Evolutionary conservation across 192 early-diverging fungal species (phyloP).

Genomic region (Dissophora ornata): DNA sequence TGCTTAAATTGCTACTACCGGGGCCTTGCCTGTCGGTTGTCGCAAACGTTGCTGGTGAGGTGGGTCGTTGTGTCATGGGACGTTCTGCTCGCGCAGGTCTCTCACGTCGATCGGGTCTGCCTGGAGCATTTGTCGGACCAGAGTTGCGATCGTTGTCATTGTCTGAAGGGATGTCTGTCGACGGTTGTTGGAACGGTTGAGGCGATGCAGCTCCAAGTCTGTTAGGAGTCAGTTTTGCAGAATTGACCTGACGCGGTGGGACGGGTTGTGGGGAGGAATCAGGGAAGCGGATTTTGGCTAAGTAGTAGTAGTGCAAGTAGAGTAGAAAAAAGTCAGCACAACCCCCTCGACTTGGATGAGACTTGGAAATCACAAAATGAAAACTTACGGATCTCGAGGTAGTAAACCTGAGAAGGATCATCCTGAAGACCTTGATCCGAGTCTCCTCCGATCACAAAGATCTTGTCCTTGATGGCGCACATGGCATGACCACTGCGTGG

Average conservation of each 20-base stretch:
- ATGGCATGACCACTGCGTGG: slow-evolving; percentile 59
- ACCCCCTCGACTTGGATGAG: no score
- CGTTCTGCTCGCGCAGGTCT: slow-evolving; percentile 30
- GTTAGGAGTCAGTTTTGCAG: slow-evolving; percentile 28
- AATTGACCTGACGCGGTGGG: slow-evolving; percentile 35
- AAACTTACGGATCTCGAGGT: slow-evolving; percentile 25
- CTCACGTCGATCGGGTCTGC: slow-evolving; percentile 31
- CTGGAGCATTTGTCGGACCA: slow-evolving; percentile 2
- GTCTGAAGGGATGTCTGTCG: slow-evolving; percentile 3
- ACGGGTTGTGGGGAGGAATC: slow-evolving; percentile 1
- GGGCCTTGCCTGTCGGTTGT: background rate
- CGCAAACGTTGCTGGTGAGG: slow-evolving; percentile 34
- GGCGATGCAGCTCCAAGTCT: slow-evolving; percentile 4
- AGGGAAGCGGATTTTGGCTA: slow-evolving; percentile 39
- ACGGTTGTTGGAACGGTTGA: slow-evolving; percentile 1
- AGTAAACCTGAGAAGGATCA: slow-evolving; percentile 44
- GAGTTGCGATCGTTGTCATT: slow-evolving; percentile 20
- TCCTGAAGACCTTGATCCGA: slow-evolving; percentile 39
- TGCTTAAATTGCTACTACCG: background rate
- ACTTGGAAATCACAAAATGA: no score
- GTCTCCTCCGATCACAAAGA: slow-evolving; percentile 66
- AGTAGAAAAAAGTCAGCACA: no score
- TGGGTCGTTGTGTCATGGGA: slow-evolving; percentile 14
- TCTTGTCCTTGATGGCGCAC: slow-evolving; percentile 57
- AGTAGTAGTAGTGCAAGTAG: no score